These are phyloP conservation scores for Cucumis hystrix DNA, from an alignment of 306 rosid species.

Conservation along the genomic window DNA sequence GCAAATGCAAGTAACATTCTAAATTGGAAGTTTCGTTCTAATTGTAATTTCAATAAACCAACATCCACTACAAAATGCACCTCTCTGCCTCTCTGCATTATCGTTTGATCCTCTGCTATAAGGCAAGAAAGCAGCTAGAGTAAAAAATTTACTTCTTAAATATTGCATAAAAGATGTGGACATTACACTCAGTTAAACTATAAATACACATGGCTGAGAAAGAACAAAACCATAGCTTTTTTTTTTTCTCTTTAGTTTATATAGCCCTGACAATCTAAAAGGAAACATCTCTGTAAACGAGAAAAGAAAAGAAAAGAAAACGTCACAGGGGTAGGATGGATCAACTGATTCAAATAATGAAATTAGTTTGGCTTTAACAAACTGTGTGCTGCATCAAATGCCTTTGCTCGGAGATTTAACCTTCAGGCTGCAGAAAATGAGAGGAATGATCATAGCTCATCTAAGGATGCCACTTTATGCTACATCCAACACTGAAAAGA, in stretches of 20 bases:
- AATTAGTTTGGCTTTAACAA: background rate
- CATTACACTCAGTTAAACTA: background rate
- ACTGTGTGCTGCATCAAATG: background rate
- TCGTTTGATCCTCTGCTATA: background rate
- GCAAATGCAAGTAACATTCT: background rate
- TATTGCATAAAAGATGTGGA: background rate
- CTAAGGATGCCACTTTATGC: conserved; percentile 94
- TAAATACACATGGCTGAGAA: background rate
- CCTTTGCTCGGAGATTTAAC: conserved; percentile 9
- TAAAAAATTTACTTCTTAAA: background rate
- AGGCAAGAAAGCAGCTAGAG: background rate
- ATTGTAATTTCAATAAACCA: background rate
- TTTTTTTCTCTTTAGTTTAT: background rate
- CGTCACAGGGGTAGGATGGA: background rate
- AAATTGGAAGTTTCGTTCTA: background rate
- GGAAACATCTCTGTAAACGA: background rate
- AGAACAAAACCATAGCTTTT: background rate
- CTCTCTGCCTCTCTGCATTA: background rate
- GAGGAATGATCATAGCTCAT: conserved; percentile 13
- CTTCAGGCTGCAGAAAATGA: conserved; percentile 8
- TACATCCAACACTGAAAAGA: conserved; percentile 75
- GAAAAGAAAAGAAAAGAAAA: background rate
- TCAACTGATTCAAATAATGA: background rate
- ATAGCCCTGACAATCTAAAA: background rate
- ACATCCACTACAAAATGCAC: background rate